A percentile compares a stretch with the other conserved stretches of the same genome.
These are phyloP conservation scores for Tuber umbilicatum DNA, from an alignment of 495 filamentous ascomycete genomes.

Conservation along the genomic window DNA sequence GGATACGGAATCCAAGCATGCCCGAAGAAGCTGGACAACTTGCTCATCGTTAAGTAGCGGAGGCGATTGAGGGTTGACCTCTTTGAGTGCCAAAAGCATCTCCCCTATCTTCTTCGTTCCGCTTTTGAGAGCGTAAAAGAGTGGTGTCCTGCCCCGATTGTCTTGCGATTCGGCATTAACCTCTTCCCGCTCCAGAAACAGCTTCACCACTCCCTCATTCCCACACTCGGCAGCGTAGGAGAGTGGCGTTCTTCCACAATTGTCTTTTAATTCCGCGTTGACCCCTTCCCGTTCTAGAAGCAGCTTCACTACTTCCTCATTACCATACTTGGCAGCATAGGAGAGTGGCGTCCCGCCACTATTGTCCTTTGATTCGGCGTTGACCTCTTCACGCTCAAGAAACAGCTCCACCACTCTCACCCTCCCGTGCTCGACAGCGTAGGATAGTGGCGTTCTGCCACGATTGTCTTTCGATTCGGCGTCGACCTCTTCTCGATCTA, in stretches of 20 bases:
- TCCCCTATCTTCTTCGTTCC: conserved; percentile 41
- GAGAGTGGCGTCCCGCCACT: conserved; percentile 43
- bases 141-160: conserved; percentile 40
- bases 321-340: conserved; percentile 42
- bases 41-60: too few species aligned
- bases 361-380: conserved; percentile 21
- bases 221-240: conserved; percentile 39
- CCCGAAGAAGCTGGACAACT: too few species aligned
- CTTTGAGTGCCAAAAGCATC: neutral
- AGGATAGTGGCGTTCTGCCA: conserved; percentile 36
- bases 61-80: too few species aligned
- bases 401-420: conserved; percentile 34
- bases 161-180: conserved; percentile 26
- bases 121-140: conserved; percentile 46
- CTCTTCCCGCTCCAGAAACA: conserved; percentile 32
- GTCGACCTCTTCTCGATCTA: conserved; percentile 16
- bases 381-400: conserved; percentile 20
- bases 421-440: conserved; percentile 37
- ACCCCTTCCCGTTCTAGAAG: conserved; percentile 9
- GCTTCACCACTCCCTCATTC: conserved; percentile 26
- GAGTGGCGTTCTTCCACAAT: conserved; percentile 34
- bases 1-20: too few species aligned
- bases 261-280: conserved; percentile 11
- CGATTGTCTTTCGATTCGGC: neutral
- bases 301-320: conserved; percentile 38